phyloP scores from a whole-genome alignment of 1,284 basidiomycete species.

The Leccinum griseonigrum region DNA sequence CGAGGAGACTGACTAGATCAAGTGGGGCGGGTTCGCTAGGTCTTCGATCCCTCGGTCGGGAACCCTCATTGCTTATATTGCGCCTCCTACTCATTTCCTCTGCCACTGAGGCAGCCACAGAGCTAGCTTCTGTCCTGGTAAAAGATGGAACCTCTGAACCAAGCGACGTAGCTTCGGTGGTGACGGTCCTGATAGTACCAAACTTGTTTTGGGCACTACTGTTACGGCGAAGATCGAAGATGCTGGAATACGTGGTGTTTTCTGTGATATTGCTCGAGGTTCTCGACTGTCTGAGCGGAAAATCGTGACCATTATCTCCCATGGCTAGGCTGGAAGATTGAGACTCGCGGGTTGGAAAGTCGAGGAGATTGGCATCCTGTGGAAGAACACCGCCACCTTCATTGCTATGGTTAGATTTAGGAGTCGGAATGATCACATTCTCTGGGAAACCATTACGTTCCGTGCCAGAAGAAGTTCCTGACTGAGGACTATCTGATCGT shows the following conservation, averaged over 20 bases:
- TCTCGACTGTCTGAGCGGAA: conserved; percentile 44
- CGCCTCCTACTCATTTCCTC: conserved; percentile 48
- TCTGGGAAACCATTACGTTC: conserved; percentile 29
- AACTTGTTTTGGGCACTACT: conserved; percentile 54
- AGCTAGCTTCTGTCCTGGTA: conserved; percentile 58
- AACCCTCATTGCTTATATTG: conserved; percentile 31
- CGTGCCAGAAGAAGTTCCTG: conserved; percentile 32
- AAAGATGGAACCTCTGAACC: conserved; percentile 58
- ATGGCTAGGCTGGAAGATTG: conserved; percentile 21
- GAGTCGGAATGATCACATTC: conserved; percentile 40
- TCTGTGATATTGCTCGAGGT: conserved; percentile 53
- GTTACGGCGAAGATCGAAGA: conserved; percentile 52
- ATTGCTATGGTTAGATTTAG: conserved; percentile 36
- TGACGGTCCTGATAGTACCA: conserved; percentile 73
- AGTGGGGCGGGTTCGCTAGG: conserved; percentile 57
- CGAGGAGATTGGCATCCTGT: conserved; percentile 23
- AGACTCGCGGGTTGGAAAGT: conserved; percentile 30
- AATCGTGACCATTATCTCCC: conserved; percentile 40
- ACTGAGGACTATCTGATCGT: conserved; percentile 51
- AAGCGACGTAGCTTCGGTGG: conserved; percentile 70
- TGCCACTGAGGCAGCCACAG: conserved; percentile 40
- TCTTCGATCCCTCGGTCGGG: conserved; percentile 50
- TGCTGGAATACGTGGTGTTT: conserved; percentile 59
- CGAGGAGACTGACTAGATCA: conserved; percentile 66
- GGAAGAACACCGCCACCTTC: conserved; percentile 33